Evolutionary conservation across 2,329 filamentous ascomycete species (phyloP), one percentile per base, ranked within the genome.

Genomic region (Botrytis hyacinthi): DNA sequence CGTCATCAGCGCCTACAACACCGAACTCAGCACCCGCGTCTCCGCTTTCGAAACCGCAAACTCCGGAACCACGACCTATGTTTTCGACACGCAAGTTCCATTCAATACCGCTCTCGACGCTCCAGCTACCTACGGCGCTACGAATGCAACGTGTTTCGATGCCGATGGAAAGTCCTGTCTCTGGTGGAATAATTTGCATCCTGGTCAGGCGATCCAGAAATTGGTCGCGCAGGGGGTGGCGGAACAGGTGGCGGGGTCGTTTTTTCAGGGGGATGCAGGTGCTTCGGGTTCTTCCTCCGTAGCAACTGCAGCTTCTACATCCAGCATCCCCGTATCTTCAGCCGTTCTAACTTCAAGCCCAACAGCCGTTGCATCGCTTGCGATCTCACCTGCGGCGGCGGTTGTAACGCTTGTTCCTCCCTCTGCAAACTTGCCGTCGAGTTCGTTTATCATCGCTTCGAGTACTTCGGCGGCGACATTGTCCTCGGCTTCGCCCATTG

Each of bases 161-260:
- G 42, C 62, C 20, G 76, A 78, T 76, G 76, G 76, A 16, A 73
- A 69, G 1, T 72, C 68, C 20, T 78, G 76, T 74, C 69, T 78
- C 32, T 78, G 76, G 76, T 78, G 37, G 5, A 74, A 78, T 73
- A 63, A 75, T 63, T 73, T 75, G 70, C 76, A 77, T 73, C 75
- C 75, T 3, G 76, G 76, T 26, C 73, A 74, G 61, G 73, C 73
- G 26, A 75, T 76, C 51, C 75, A 76, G 42, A 76, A 74, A 46
- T 57, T 73, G 59, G 72, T 75, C 67, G 74, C 73, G 12, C 57
- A 69, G 42, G 75, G 61, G 10, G 67, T 76, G 35, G 72, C 73
- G 9, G 10, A 35, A 37, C 63, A 66, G 35, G 26, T 48, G 22
- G 10, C 63, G 3, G 44, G 44, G 20, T 16, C 20, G 1, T 66